A percentile compares a stretch with the other conserved stretches of the same genome.
phyloP scores from a whole-genome alignment of 768 basidiomycete species.

The Phanerodontia chrysosporium region DNA sequence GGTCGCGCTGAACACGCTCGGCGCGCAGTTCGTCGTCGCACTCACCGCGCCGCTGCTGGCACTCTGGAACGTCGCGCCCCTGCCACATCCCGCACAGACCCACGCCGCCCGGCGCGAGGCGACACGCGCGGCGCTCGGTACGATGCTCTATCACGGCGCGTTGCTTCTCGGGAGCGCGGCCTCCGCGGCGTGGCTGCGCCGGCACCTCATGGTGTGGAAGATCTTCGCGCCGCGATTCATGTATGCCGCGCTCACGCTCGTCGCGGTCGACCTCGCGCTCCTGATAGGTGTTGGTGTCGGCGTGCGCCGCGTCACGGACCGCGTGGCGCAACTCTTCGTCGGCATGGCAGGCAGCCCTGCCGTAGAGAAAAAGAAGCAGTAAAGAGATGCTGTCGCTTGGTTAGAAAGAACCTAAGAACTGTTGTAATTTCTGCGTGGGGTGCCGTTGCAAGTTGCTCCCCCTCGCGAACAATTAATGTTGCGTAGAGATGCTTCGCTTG shows the following conservation, averaged over 20 bases:
- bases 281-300: constrained; percentile 62
- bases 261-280: constrained; percentile 68
- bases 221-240: constrained; percentile 96
- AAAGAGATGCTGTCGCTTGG: not conserved
- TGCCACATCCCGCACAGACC: constrained; percentile 27
- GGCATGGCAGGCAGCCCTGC: constrained; percentile 10
- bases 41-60: constrained; percentile 68
- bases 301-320: constrained; percentile 36
- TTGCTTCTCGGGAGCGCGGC: constrained; percentile 67
- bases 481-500: no score
- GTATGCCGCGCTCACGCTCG: constrained; percentile 59
- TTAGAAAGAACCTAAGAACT: not conserved
- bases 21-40: constrained; percentile 62
- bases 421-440: not conserved
- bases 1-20: constrained; percentile 73
- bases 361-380: constrained; percentile 1
- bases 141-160: constrained; percentile 65
- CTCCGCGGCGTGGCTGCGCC: constrained; percentile 68
- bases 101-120: constrained; percentile 35
- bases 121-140: constrained; percentile 52
- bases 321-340: constrained; percentile 24
- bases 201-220: constrained; percentile 99
- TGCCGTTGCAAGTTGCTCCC: not conserved
- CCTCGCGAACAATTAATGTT: no score
- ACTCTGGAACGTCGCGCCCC: constrained; percentile 80